These are phyloP conservation scores for Cercospora zeina DNA, from an alignment of 2,329 filamentous ascomycete species.

Conservation along the genomic window DNA sequence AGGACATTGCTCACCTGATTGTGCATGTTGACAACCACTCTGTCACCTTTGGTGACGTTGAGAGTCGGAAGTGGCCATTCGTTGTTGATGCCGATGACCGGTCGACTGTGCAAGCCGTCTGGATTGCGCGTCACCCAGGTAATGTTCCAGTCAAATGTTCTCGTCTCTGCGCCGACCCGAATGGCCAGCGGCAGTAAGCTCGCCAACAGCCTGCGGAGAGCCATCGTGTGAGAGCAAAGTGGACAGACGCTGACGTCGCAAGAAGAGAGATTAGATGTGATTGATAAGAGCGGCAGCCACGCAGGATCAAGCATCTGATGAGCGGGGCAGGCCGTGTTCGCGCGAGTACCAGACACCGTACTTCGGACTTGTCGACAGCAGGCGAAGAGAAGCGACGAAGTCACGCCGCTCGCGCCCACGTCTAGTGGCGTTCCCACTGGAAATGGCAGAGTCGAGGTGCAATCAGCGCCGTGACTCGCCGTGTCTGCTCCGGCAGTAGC, in stretches of 20 bases:
- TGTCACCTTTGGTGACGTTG: constrained; percentile 72
- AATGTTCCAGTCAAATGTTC: constrained; percentile 43
- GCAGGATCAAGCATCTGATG: constrained; percentile 16
- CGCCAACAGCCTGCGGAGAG: constrained; percentile 1
- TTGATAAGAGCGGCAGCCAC: constrained; percentile 14
- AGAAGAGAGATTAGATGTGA: constrained; percentile 16
- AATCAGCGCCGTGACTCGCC: background rate
- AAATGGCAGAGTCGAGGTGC: background rate
- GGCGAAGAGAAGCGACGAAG: constrained; percentile 11
- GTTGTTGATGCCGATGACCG: constrained; percentile 68
- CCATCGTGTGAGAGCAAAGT: constrained; percentile 6
- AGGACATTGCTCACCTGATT: constrained; percentile 53
- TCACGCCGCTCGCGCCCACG: background rate
- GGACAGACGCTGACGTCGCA: background rate
- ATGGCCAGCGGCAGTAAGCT: constrained; percentile 19
- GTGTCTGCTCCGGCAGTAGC: background rate
- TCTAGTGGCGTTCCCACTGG: background rate
- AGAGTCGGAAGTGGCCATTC: constrained; percentile 73
- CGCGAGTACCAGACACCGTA: background rate
- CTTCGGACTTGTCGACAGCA: background rate
- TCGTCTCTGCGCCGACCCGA: constrained; percentile 24
- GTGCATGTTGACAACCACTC: constrained; percentile 65
- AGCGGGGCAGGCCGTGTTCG: constrained; percentile 3
- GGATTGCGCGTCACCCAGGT: constrained; percentile 57
- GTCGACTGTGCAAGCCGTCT: constrained; percentile 53